These are phyloP conservation scores for Fraxinus nigra DNA, from an alignment of 305 asterid genomes.

Conservation along the genomic window DNA sequence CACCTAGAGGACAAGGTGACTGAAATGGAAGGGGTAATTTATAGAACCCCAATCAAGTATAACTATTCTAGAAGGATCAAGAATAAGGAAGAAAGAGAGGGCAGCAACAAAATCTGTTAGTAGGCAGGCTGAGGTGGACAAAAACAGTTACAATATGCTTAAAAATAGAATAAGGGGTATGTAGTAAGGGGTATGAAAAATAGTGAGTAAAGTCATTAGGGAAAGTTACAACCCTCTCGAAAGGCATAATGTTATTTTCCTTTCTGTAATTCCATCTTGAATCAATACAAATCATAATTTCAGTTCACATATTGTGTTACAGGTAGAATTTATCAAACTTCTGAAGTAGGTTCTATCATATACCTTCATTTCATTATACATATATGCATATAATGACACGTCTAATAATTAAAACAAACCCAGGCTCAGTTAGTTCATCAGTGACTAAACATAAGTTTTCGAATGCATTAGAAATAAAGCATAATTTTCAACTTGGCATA, in stretches of 20 bases:
- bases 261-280: background rate
- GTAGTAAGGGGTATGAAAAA: background rate
- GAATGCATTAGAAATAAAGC: background rate
- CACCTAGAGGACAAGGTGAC: too few relatives aligned
- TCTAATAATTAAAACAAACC: background rate
- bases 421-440: background rate
- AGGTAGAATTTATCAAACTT: background rate
- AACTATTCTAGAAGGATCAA: too few relatives aligned
- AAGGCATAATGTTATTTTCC: background rate
- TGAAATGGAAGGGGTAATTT: too few relatives aligned
- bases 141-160: background rate
- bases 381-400: background rate
- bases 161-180: background rate
- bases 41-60: too few relatives aligned
- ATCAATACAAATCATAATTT: background rate
- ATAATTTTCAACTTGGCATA: background rate
- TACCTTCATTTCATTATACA: background rate
- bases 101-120: too few relatives aligned
- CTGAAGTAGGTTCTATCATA: background rate
- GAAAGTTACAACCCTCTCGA: background rate
- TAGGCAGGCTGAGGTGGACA: background rate
- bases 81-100: too few relatives aligned
- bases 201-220: background rate
- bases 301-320: background rate
- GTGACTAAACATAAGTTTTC: background rate